phyloP scores from a whole-genome alignment of 495 filamentous ascomycete species.

The Aspergillus funiculosus region DNA sequence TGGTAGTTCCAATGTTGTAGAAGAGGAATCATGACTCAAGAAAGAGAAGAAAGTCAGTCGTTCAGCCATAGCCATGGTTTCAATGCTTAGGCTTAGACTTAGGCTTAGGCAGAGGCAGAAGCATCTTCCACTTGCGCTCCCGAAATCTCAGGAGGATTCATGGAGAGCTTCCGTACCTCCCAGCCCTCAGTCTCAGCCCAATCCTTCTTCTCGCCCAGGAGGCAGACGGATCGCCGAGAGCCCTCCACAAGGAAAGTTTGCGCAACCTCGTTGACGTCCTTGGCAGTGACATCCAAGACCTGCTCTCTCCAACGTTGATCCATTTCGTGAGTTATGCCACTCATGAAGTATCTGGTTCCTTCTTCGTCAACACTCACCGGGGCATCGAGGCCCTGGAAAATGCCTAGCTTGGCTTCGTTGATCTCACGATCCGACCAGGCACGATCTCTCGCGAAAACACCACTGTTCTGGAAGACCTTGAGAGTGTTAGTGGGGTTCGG shows the following conservation, averaged over 20 bases:
- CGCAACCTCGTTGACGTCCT: slow-evolving; percentile 74
- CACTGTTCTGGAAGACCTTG: slow-evolving; percentile 76
- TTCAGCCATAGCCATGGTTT: too few relatives aligned
- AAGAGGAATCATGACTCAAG: too few relatives aligned
- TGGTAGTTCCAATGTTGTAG: neutral
- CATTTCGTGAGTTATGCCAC: slow-evolving; percentile 83
- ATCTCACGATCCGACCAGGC: slow-evolving; percentile 82
- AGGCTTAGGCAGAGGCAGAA: slow-evolving; percentile 20
- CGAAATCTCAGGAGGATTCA: slow-evolving; percentile 22
- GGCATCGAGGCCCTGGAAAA: slow-evolving; percentile 95
- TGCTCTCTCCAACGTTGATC: slow-evolving; percentile 77
- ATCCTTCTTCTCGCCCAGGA: slow-evolving; percentile 80
- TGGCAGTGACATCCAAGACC: slow-evolving; percentile 77
- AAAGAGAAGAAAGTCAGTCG: neutral
- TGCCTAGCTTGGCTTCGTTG: slow-evolving; percentile 90
- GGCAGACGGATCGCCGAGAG: slow-evolving; percentile 47
- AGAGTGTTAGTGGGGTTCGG: slow-evolving; percentile 90
- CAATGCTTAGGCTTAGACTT: too few relatives aligned
- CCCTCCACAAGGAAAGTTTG: slow-evolving; percentile 74
- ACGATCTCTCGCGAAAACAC: slow-evolving; percentile 76
- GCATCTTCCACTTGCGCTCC: slow-evolving; percentile 9
- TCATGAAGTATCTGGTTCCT: slow-evolving; percentile 78
- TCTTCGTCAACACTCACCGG: slow-evolving; percentile 83
- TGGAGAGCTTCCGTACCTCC: slow-evolving; percentile 42
- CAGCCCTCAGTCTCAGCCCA: slow-evolving; percentile 52